Base-by-base conservation (phyloP, 2,329 filamentous ascomycete species). In the Diaporthe citri region DNA sequence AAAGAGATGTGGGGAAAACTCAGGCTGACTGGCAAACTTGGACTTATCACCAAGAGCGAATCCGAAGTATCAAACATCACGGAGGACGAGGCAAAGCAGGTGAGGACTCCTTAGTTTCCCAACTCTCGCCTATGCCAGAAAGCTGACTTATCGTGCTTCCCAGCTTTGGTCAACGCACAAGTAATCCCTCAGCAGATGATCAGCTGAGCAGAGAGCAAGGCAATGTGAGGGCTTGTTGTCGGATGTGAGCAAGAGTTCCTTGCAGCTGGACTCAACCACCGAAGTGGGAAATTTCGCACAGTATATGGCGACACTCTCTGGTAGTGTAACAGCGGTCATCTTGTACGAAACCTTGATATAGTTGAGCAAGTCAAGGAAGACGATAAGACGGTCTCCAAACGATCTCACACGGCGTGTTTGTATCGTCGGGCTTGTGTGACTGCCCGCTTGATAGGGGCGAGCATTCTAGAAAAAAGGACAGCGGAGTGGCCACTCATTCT, bases 1-100 rank as follows among this genome's bases (percentile, higher is more conserved):
- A 89, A 89, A 77, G 95, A 97, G 80, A 92, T 98, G 85, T 98
- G 95, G 95, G 94, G 91, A 86, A 87, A 90, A 78, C 51, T 98
- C 34, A 88, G 93, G 78, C 90, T 87, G 75, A 90, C 88, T 56
- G 28, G 90, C 87, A 78, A 64, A 17, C 84, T 98, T 73, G 94
- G 95, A 0, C 85, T 98, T 81, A 92, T 98, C 79, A 91, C 94
- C 77, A 86, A 88, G 71, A 87, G 85, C 64, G 86, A 91, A 79
- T 90, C 89, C 3, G 91, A 93, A 57, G 85, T 87, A 25, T 95
- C 93, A 1, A 86, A 90, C 41, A 90, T 96, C 6, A 90, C 89
- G 0, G 88, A 91, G 70, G 91, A 94, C 59, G 93, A 96, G 79
- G 95, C 93, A n/a, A 89, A 87, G 71, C 88, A 91, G 86, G 90